A percentile compares a stretch with the other conserved stretches of the same genome.
These are phyloP conservation scores for Turnera subulata DNA, from an alignment of 345 rosid genomes.

Conservation along the genomic window DNA sequence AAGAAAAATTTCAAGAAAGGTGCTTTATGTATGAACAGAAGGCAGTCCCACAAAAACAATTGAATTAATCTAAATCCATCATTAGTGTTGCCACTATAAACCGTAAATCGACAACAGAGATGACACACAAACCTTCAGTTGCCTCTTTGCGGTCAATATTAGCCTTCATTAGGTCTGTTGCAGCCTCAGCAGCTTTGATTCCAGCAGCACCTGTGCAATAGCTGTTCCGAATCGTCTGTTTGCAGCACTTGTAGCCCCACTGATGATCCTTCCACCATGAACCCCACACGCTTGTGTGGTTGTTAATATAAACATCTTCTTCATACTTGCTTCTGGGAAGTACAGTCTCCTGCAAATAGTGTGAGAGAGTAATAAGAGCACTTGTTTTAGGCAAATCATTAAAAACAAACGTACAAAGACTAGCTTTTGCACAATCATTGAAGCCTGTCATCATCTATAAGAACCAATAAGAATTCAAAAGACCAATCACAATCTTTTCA, in stretches of 20 bases:
- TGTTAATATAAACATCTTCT: slow-evolving; percentile 48
- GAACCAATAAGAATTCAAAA: no score
- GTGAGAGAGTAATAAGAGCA: slow-evolving; percentile 4
- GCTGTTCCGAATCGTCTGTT: slow-evolving; percentile 65
- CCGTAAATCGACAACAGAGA: neutral
- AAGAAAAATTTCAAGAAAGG: no score
- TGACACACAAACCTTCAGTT: slow-evolving; percentile 36
- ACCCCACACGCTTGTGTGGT: slow-evolving; percentile 84
- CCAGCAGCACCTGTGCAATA: slow-evolving; percentile 83
- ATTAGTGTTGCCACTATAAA: no score
- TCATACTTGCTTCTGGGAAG: slow-evolving; percentile 65
- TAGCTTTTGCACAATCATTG: neutral
- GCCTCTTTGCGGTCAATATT: slow-evolving; percentile 58
- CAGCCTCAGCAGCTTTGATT: slow-evolving; percentile 76
- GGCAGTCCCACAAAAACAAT: no score
- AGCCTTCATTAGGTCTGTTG: slow-evolving; percentile 59
- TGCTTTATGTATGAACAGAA: no score
- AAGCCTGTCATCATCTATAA: neutral
- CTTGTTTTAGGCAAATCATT: neutral
- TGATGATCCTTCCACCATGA: slow-evolving; percentile 93
- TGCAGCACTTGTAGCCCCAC: slow-evolving; percentile 85
- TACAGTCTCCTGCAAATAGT: slow-evolving; percentile 33
- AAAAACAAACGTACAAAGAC: no score
- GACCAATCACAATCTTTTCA: no score
- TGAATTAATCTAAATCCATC: no score